Evolutionary conservation across 495 filamentous ascomycete species (phyloP), one percentile per base, ranked within the genome.

Genomic region (Clavariopsis aquatica): DNA sequence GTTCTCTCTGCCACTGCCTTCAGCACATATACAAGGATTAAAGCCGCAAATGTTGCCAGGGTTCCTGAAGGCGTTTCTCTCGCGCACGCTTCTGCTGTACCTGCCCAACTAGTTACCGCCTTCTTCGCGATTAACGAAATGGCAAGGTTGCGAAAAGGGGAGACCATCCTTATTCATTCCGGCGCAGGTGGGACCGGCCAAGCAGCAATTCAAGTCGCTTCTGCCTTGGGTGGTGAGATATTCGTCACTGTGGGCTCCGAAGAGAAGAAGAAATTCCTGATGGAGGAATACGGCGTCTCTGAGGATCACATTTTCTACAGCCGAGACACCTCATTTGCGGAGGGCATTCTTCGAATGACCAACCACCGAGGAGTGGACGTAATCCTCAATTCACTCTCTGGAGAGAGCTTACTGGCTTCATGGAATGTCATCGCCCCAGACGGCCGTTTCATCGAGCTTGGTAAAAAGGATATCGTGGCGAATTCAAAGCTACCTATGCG

Each of bases 131-230:
- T 62, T 6, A 7, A 7, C 12, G 22, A 41, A 2, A 27, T 46
- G 1, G 78, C 71, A 3, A 60, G 58, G 1, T 68, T 78, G 8
- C 51, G 66, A 52, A 17, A 53, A 8, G 68, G 62, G 3, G 69
- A 80, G 52, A 62, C 31, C n/a, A 54, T 69, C 10, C 36, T 69
- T 9, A 69, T 69, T 43, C 66, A 69, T 52, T 51, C 66, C 8
- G 66, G 31, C 5, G 61, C 66, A 22, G 66, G 66, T 23, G 66
- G 66, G 7, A 49, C 45, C 1, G 66, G 66, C n/a, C 47, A 60
- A 49, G 62, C 55, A 1, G 46, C 54, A 15, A 57, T 69, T 26
- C 60, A 65, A 17, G 13, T 69, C 6, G 54, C 54, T 3, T 0
- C 65, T 29, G 13, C 53, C n/a, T 15, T 62, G 28, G 66, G 66